These are phyloP conservation scores for Podila clonocystis DNA, from an alignment of 192 early-diverging fungal genomes.

Conservation along the genomic window DNA sequence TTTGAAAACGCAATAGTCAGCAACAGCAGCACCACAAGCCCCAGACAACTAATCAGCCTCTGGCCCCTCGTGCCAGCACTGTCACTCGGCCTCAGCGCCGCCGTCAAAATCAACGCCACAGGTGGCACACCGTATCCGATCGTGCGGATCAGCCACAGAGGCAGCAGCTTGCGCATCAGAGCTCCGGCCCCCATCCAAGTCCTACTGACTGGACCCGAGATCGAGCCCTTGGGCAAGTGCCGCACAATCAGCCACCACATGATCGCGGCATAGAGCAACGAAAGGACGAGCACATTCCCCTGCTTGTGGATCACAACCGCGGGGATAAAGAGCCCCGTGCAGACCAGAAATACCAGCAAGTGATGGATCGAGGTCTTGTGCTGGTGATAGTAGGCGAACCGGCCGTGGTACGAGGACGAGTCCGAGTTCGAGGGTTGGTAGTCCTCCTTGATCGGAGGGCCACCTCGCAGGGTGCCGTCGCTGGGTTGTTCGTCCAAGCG, in stretches of 20 bases:
- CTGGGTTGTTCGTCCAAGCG: neutral
- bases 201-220: neutral
- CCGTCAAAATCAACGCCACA: constrained; percentile 9
- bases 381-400: constrained; percentile 9
- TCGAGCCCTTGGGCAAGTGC: constrained; percentile 6
- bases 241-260: constrained; percentile 18
- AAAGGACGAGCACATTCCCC: constrained; percentile 14
- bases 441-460: neutral
- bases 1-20: constrained; percentile 60
- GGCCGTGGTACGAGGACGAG: constrained; percentile 4
- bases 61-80: constrained; percentile 58
- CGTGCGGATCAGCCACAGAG: neutral
- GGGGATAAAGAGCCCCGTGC: constrained; percentile 22
- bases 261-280: constrained; percentile 15
- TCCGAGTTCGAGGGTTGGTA: neutral
- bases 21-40: constrained; percentile 66
- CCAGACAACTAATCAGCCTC: constrained; percentile 76
- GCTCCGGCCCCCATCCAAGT: constrained; percentile 8
- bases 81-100: constrained; percentile 12
- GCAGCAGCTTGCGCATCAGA: neutral
- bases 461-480: neutral
- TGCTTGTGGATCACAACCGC: constrained; percentile 17
- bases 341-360: constrained; percentile 3
- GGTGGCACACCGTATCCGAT: constrained; percentile 17
- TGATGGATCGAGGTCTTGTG: constrained; percentile 7